Evolutionary conservation across 2,329 filamentous ascomycete species (phyloP).

Genomic region (Stachybotrys chartarum): DNA sequence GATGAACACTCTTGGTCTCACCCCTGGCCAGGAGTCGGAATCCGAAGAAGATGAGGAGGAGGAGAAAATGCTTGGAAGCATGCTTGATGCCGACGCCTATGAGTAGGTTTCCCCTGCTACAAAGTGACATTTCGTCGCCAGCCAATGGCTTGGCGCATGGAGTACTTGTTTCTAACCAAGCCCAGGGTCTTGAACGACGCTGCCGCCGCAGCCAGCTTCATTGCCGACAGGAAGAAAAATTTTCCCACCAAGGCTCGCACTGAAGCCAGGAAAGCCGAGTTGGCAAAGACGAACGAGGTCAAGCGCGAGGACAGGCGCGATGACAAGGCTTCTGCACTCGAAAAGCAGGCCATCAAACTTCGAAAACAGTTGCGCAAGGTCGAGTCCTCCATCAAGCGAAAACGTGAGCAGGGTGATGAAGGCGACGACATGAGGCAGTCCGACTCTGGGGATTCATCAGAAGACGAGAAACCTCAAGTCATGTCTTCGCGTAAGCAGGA

Average conservation of each 20-base stretch:
- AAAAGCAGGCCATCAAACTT: slow-evolving; percentile 55
- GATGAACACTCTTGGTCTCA: slow-evolving; percentile 64
- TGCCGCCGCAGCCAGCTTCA: slow-evolving; percentile 57
- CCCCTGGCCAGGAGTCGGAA: slow-evolving; percentile 50
- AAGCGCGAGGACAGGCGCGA: slow-evolving; percentile 28
- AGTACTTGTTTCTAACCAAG: too few relatives aligned
- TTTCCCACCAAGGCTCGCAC: slow-evolving; percentile 73
- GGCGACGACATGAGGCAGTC: slow-evolving; percentile 57
- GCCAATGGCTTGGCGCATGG: too few relatives aligned
- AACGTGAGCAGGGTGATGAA: slow-evolving; percentile 60
- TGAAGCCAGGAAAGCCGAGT: slow-evolving; percentile 51
- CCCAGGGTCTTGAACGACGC: neutral
- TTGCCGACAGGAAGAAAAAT: slow-evolving; percentile 70
- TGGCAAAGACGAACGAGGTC: slow-evolving; percentile 24
- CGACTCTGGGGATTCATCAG: slow-evolving; percentile 41
- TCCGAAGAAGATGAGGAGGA: slow-evolving; percentile 67
- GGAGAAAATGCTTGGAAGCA: slow-evolving; percentile 2
- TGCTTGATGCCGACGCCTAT: too few relatives aligned
- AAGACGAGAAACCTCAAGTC: slow-evolving; percentile 53
- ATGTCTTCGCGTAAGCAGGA: slow-evolving; percentile 39
- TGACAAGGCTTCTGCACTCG: slow-evolving; percentile 55
- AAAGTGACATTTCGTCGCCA: too few relatives aligned
- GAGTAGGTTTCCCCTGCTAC: too few relatives aligned
- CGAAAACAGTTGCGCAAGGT: slow-evolving; percentile 61
- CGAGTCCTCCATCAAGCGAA: slow-evolving; percentile 62